Base-by-base conservation (phyloP, 2,329 filamentous ascomycete species). In the Cucurbitaria berberidis region DNA sequence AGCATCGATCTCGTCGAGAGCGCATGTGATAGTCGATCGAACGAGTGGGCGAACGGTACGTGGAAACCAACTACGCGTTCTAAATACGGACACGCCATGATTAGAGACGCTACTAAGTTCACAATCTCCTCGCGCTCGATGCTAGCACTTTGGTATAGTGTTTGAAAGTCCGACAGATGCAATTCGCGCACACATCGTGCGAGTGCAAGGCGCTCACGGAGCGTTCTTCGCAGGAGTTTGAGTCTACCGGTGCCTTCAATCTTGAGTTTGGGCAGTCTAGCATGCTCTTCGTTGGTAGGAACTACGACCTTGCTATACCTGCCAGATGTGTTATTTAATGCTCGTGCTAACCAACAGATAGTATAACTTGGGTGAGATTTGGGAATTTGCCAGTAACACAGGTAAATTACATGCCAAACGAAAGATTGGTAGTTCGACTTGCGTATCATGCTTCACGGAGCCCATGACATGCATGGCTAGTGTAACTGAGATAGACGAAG, bases 71-170 rank as follows among this genome's bases (percentile, higher is more conserved):
- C 66, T 7, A 86, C 68, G 22, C 78, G 77, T 67, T 86, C 82
- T 19, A 86, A 68, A 53, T 82, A 83, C 7, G 84, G 82, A 60
- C 83, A 86, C 2, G 80, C 78, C 79, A 84, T 84, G 27, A 86
- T 81, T 32, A 86, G 74, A 1, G 83, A 84, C 5, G 82, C 81
- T 16, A 85, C 69, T 16, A 81, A 53, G 51, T 84, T 80, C 38
- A 81, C 73, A 46, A 83, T 81, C 43, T 81, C 79, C 62, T 81
- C 76, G 63, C 76, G 76, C 52, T 78, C 77, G 24, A 76, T 77
- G 43, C 68, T 64, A 13, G 68, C 68, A 39, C 70, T 62, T n/a
- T 73, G 61, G 36, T 76, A 73, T 2, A 74, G 51, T 3, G 66
- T 59, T 35, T 83, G 77, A 45, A 82, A 72, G 39, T 82, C 79